Evolutionary conservation across 1,284 basidiomycete genomes (phyloP), one percentile per base, ranked within the genome.

Genomic region (Exobasidium rhododendri): DNA sequence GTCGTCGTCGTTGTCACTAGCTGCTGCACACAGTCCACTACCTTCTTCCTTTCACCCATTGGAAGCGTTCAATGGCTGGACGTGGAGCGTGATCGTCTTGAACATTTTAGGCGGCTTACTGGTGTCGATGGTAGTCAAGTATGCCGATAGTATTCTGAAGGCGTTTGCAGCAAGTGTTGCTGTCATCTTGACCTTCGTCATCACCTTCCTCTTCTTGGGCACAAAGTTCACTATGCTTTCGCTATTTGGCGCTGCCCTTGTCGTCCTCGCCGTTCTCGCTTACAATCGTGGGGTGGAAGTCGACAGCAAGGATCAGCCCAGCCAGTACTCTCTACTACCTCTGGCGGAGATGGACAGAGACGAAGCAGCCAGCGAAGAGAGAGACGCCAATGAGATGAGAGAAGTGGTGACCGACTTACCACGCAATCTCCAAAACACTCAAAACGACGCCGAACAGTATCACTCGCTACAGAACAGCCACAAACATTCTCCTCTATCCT

Each of bases 141-240:
- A 20, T 50, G 47, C 47, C 4, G 47, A 50, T 50, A 50, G 26
- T 24, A 50, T 50, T 50, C 47, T 50, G 2, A 50, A 50, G 24
- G 26, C n/a, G 4, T 50, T 50, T 26, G 47, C 47, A 7, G 47
- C 26, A 4, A 28, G 20, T 24, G 26, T 50, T 26, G n/a, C 47
- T 14, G 26, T 50, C 47, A 28, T 28, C 28, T 26, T 50, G 4
- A 50, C 35, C 17, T 40, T 40, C 17, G 17, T 40, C 35, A 40
- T 40, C 35, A 40, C 35, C 7, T 40, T 10, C 17, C 35, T 40
- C 7, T 40, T 40, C 17, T 10, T 40, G 17, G 35, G 17, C 17
- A 17, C 35, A 10, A 40, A 40, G 17, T 40, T 40, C 35, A 40
- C 35, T 40, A 10, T 40, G 7, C 7, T 17, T 40, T 40, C 35